Evolutionary conservation across 805 yeast species (phyloP), one percentile per base, ranked within the genome.

Genomic region (Wickerhamiella dianesei): DNA sequence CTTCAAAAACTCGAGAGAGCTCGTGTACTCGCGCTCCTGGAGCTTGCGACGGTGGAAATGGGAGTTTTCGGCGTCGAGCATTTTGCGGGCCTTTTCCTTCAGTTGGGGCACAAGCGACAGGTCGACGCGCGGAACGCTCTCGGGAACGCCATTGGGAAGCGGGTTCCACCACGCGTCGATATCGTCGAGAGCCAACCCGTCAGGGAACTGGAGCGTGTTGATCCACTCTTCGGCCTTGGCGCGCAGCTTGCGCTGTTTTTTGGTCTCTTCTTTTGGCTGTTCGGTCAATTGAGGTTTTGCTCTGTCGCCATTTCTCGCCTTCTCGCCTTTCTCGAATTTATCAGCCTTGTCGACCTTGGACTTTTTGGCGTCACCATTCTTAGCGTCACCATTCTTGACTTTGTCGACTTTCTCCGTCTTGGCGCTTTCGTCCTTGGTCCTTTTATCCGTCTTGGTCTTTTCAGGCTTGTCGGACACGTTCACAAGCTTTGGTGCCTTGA

Each of bases 1-100:
- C 4, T 87, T 73, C 58, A 92, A 74, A 55, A 92, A 81, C 64
- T 89, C 94, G 17, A 55, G 40, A 1, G 58, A 56, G 1, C 89
- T 75, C 71, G 86, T 76, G 63, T 89, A 89, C 71, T 84, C 68
- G 83, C 96, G 4, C 94, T 82, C 37, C 81, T 77, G 47, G 80
- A 75, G 53, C 78, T 78, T 47, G 82, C 75, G 60, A 80, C 80
- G 60, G 81, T 94, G 50, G 61, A 83, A 89, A 0, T 70, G 58
- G 48, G 74, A 71, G 62, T 85, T 86, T 50, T 92, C 97, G 16
- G 67, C 65, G 46, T 81, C 82, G 20, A 85, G 67, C 17, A 80
- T 67, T 39, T 67, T 68, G 56, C 79, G 72, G 36, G 94, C 96
- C 59, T 79, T 75, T 50, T 75, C 76, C 47, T 70, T 71, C 43